Evolutionary conservation across 495 filamentous ascomycete species (phyloP).

Genomic region (Lophiotrema nucula): DNA sequence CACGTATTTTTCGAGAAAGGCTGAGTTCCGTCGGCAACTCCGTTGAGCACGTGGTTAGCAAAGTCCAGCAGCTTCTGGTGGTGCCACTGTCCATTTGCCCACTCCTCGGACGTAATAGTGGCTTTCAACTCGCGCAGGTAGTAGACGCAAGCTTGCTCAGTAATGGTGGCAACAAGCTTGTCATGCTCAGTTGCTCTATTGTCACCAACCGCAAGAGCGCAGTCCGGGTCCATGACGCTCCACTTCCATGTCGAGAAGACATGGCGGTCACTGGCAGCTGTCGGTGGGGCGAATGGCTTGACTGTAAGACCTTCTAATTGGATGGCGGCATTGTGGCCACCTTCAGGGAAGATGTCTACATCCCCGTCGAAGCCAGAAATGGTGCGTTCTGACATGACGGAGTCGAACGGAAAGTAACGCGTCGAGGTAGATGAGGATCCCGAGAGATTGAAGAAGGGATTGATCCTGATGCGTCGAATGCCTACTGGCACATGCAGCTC

Average conservation of each 20-base stretch:
- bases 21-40: not conserved
- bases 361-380: not conserved
- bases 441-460: not conserved
- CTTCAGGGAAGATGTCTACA: not conserved
- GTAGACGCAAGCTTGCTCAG: not conserved
- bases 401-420: not conserved
- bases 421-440: not conserved
- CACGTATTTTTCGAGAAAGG: not conserved
- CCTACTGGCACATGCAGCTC: not conserved
- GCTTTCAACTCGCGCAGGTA: constrained; percentile 5
- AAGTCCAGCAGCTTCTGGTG: not conserved
- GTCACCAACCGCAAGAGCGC: not conserved
- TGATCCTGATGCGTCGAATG: not conserved
- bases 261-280: not conserved
- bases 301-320: constrained; percentile 3
- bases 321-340: not conserved
- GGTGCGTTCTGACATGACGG: no score
- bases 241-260: constrained; percentile 2
- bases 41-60: not conserved
- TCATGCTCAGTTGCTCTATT: not conserved
- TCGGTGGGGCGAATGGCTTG: not conserved
- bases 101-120: not conserved
- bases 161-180: not conserved
- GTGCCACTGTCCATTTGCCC: not conserved
- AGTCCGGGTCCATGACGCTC: no score